A percentile compares a stretch with the other conserved stretches of the same genome.
Evolutionary conservation across 2,329 filamentous ascomycete species (phyloP).

Genomic region (Aquanectria penicillioides): DNA sequence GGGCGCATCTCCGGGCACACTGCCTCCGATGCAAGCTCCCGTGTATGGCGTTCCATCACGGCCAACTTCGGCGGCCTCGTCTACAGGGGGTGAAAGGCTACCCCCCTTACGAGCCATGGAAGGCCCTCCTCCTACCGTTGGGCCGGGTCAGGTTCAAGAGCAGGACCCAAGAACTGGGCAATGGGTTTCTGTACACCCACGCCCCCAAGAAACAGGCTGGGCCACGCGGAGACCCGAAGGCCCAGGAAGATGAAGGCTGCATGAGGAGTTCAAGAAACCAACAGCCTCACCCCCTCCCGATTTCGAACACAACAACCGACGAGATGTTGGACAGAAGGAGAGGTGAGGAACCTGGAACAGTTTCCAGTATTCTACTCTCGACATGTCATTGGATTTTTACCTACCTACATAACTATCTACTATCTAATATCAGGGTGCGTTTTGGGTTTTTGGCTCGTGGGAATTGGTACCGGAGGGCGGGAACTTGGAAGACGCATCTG

Average conservation of each 20-base stretch:
- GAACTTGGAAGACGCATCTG: constrained; percentile 41
- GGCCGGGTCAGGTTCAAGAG: constrained; percentile 44
- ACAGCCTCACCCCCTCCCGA: not conserved
- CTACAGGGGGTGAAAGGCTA: constrained; percentile 54
- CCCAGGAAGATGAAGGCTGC: constrained; percentile 23
- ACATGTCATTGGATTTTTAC: not conserved
- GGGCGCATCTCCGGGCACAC: constrained; percentile 45
- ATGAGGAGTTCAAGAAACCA: constrained; percentile 9
- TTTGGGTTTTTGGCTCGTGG: constrained; percentile 26
- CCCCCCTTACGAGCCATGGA: constrained; percentile 61
- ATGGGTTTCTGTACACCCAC: constrained; percentile 47
- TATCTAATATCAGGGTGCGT: constrained; percentile 35
- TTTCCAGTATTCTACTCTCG: not conserved
- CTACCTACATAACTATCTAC: constrained; percentile 9
- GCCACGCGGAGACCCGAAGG: constrained; percentile 45
- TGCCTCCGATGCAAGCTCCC: constrained; percentile 55
- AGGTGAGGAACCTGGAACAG: not conserved
- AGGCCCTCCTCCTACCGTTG: constrained; percentile 39
- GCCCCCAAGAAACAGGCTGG: constrained; percentile 49
- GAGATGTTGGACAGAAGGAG: not conserved
- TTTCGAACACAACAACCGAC: not conserved
- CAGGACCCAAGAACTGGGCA: constrained; percentile 50
- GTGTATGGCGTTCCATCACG: constrained; percentile 51
- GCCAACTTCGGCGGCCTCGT: constrained; percentile 50
- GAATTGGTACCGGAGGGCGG: constrained; percentile 33